A percentile compares a stretch with the other conserved stretches of the same genome.
These are phyloP conservation scores for Dioscorea zingiberensis DNA, from an alignment of 106 monocot genomes.

Conservation along the genomic window DNA sequence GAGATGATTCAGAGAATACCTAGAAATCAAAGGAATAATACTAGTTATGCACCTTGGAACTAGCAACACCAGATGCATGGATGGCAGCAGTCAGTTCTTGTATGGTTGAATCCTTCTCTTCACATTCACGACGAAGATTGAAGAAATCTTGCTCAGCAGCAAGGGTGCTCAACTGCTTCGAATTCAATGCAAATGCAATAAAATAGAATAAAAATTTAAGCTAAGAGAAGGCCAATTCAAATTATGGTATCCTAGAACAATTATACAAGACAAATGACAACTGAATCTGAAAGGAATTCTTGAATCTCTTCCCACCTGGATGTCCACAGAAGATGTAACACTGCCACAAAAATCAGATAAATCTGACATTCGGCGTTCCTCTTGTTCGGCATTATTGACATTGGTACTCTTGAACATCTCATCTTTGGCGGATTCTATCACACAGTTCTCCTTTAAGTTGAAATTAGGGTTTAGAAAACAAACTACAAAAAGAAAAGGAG, in stretches of 20 bases:
- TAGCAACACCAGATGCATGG: slow-evolving; percentile 40
- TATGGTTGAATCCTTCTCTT: slow-evolving; percentile 84
- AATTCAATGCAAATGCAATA: neutral
- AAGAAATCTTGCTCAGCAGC: slow-evolving; percentile 66
- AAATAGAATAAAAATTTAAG: too few relatives aligned
- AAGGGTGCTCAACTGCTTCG: slow-evolving; percentile 37
- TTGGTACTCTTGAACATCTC: slow-evolving; percentile 16
- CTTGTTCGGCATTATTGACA: slow-evolving; percentile 37
- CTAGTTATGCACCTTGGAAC: slow-evolving; percentile 44
- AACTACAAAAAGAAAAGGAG: neutral
- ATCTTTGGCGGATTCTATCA: slow-evolving; percentile 14
- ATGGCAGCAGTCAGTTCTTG: slow-evolving; percentile 51
- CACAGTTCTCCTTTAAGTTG: slow-evolving; percentile 22
- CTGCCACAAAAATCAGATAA: slow-evolving; percentile 83
- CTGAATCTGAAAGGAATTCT: neutral
- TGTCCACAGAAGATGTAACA: slow-evolving; percentile 60
- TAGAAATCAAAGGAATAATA: neutral
- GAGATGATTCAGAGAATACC: neutral
- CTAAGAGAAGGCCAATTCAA: too few relatives aligned
- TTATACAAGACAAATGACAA: too few relatives aligned
- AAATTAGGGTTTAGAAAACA: neutral
- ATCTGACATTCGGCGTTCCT: slow-evolving; percentile 92
- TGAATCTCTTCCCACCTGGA: slow-evolving; percentile 35
- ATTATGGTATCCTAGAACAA: too few relatives aligned
- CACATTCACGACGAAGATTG: slow-evolving; percentile 74